phyloP scores from a whole-genome alignment of 768 basidiomycete species.

The Hortiboletus flavorubellus region DNA sequence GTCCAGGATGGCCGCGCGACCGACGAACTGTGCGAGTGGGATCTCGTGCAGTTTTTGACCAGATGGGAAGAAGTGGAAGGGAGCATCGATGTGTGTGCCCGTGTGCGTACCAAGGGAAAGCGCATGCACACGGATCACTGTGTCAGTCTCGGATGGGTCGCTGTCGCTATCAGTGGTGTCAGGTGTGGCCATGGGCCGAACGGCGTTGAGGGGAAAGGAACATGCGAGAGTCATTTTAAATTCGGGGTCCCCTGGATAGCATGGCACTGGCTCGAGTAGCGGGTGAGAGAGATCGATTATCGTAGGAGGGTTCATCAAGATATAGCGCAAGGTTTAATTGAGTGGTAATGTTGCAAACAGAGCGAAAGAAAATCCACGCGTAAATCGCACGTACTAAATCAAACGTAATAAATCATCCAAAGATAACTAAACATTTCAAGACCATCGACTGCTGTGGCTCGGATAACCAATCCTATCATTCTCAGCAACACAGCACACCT shows the following conservation, averaged over 20 bases:
- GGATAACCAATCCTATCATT: neutral
- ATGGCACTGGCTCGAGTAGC: slow-evolving; percentile 19
- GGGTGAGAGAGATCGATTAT: slow-evolving; percentile 30
- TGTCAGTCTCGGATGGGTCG: neutral
- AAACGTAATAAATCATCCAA: too few species aligned
- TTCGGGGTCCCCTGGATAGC: slow-evolving; percentile 28
- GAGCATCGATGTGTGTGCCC: slow-evolving; percentile 79
- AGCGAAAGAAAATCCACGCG: too few species aligned
- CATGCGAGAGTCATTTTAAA: slow-evolving; percentile 24
- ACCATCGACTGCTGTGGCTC: too few species aligned
- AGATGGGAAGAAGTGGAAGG: slow-evolving; percentile 62
- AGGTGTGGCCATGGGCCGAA: neutral
- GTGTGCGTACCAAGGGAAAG: slow-evolving; percentile 66
- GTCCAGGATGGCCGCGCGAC: slow-evolving; percentile 55
- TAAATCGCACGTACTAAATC: too few species aligned
- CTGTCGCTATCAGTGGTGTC: slow-evolving; percentile 18
- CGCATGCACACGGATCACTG: slow-evolving; percentile 26
- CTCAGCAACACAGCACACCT: neutral
- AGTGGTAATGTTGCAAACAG: too few species aligned
- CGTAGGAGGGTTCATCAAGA: slow-evolving; percentile 7
- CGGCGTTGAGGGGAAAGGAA: slow-evolving; percentile 7
- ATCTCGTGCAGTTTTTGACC: slow-evolving; percentile 59
- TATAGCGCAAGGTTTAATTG: slow-evolving; percentile 17
- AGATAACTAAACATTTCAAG: too few species aligned
- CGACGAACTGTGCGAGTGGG: slow-evolving; percentile 50